Conservation (phyloP, 495 filamentous ascomycete genomes). For the Penicillium malachiteum region DNA sequence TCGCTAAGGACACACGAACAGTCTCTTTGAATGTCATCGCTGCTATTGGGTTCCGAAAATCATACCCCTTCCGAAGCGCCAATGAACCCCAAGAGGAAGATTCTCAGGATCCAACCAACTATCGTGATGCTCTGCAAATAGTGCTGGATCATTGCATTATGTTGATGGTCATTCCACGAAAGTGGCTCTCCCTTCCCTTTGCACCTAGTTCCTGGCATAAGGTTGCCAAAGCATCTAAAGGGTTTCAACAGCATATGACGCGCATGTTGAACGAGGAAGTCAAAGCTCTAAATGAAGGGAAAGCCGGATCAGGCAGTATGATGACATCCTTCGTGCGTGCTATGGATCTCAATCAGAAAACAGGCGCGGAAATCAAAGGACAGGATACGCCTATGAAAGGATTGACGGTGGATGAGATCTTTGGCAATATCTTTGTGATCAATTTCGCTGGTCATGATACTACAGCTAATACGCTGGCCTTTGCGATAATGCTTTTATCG, state of each 20-base stretch:
- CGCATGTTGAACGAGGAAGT: background rate
- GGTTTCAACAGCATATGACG: background rate
- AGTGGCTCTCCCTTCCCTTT: background rate
- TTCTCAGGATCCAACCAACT: background rate
- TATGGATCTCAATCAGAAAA: background rate
- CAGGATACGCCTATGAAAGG: constrained; percentile 14
- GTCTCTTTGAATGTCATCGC: background rate
- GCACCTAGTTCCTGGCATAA: background rate
- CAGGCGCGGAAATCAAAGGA: background rate
- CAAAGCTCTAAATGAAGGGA: background rate
- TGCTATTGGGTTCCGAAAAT: background rate
- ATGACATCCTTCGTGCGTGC: background rate
- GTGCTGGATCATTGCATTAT: background rate
- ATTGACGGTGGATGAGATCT: constrained; percentile 29
- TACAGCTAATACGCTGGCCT: constrained; percentile 43
- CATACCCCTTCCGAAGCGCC: background rate
- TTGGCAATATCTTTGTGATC: constrained; percentile 52
- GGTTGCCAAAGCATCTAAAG: background rate
- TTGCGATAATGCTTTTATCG: constrained; percentile 37
- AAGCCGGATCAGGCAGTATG: background rate
- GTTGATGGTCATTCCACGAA: background rate
- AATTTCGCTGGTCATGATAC: constrained; percentile 51
- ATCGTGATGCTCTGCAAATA: background rate
- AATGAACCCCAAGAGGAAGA: background rate
- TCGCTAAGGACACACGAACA: background rate